Conservation (phyloP, 805 yeast species). For the Lipomyces spencermartinsiae region DNA sequence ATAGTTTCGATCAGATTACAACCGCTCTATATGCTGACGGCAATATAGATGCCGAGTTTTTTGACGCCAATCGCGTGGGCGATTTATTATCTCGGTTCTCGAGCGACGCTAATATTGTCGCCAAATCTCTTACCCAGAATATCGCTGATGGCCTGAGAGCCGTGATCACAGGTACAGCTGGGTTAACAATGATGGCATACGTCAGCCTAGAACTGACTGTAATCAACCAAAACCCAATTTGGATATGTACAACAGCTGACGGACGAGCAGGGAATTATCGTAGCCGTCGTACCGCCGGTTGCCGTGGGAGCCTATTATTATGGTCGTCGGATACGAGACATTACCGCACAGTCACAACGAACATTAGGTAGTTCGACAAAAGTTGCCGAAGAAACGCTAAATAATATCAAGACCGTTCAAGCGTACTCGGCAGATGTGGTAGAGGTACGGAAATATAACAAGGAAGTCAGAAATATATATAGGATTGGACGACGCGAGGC, state of each 20-base stretch:
- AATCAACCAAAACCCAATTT: conserved; percentile 36
- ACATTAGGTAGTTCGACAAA: conserved; percentile 85
- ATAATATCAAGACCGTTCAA: conserved; percentile 85
- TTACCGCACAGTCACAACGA: conserved; percentile 78
- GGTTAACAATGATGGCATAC: conserved; percentile 88
- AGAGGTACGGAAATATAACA: conserved; percentile 77
- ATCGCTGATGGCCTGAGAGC: conserved; percentile 90
- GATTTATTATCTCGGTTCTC: conserved; percentile 88
- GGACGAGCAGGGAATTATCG: conserved; percentile 59
- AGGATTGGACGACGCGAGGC: conserved; percentile 81
- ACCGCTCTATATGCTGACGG: background rate
- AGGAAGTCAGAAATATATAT: conserved; percentile 69
- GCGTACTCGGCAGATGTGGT: conserved; percentile 82
- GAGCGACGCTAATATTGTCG: conserved; percentile 86
- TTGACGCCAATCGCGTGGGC: conserved; percentile 88
- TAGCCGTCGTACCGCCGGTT: conserved; percentile 80
- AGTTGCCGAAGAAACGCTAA: conserved; percentile 88
- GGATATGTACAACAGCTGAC: background rate
- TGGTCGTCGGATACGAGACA: conserved; percentile 75
- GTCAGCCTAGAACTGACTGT: conserved; percentile 84
- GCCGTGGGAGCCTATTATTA: conserved; percentile 79
- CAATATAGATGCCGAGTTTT: conserved; percentile 72
- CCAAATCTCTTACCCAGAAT: conserved; percentile 85
- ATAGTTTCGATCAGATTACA: no score
- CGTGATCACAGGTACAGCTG: conserved; percentile 79